Evolutionary conservation across 305 asterid species (phyloP).

Genomic region (Salvia sclarea): DNA sequence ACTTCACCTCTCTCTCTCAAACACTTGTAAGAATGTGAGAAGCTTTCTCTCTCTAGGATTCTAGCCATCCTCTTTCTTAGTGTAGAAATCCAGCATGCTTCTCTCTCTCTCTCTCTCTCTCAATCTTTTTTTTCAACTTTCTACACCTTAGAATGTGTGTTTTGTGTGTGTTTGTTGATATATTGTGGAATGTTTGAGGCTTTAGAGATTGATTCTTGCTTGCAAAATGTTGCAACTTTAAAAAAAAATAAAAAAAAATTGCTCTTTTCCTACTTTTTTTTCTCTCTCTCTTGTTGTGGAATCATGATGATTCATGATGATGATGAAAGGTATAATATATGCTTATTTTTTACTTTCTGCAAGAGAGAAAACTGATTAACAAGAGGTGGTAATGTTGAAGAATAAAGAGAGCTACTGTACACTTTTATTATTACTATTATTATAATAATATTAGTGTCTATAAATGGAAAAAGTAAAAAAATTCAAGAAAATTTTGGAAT

Average conservation of each 20-base stretch:
- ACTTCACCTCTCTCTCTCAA: constrained; percentile 42
- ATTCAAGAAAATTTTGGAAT: too few species aligned
- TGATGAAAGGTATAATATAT: constrained; percentile 41
- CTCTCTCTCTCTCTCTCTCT: constrained; percentile 13
- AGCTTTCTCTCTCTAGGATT: constrained; percentile 45
- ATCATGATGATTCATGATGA: constrained; percentile 41
- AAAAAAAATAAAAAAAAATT: too few species aligned
- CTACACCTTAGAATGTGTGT: constrained; percentile 23
- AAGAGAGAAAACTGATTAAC: constrained; percentile 34
- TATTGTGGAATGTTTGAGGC: constrained; percentile 1
- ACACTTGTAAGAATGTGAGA: constrained; percentile 21
- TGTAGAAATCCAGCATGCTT: constrained; percentile 36
- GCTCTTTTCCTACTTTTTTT: too few species aligned
- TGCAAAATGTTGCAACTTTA: constrained; percentile 39
- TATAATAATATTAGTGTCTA: too few species aligned
- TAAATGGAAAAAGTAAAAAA: too few species aligned
- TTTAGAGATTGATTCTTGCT: constrained; percentile 38
- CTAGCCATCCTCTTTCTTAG: constrained; percentile 42
- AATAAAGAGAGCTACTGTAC: neutral
- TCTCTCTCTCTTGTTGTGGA: constrained; percentile 13
- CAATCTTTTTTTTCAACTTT: constrained; percentile 35
- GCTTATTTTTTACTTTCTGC: constrained; percentile 37
- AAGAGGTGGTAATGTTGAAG: constrained; percentile 8
- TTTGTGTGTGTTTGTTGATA: constrained; percentile 24
- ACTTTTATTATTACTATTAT: too few species aligned